These are phyloP conservation scores for Cubamyces sp. DNA, from an alignment of 768 basidiomycete genomes.

Conservation along the genomic window DNA sequence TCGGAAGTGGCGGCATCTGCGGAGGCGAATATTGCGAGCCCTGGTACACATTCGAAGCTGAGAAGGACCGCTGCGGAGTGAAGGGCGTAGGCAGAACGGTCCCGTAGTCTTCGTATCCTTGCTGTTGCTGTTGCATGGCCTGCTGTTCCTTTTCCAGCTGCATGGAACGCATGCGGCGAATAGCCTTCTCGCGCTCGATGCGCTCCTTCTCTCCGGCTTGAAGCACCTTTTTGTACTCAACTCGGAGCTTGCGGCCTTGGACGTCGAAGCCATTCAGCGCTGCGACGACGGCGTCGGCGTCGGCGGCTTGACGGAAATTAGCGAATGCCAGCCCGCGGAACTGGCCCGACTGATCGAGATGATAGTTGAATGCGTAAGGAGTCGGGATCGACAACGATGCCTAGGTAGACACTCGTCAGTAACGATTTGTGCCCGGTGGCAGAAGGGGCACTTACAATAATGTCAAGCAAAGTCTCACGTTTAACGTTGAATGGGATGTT, in stretches of 20 bases:
- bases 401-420: constrained; percentile 43
- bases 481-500: constrained; percentile 99
- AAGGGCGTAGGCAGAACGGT: constrained; percentile 58
- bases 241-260: constrained; percentile 94
- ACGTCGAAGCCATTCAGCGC: constrained; percentile 97
- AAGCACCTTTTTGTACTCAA: constrained; percentile 99
- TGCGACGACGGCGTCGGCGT: constrained; percentile 94
- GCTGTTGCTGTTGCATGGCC: constrained; percentile 46
- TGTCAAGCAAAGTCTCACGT: constrained; percentile 93
- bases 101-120: constrained; percentile 74
- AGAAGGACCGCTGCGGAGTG: constrained; percentile 76
- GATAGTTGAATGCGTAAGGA: constrained; percentile 99
- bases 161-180: constrained; percentile 97
- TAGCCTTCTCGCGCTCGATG: constrained; percentile 97
- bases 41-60: constrained; percentile 61
- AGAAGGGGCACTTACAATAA: constrained; percentile 72
- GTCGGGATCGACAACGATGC: constrained; percentile 92
- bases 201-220: constrained; percentile 99
- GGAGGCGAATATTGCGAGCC: constrained; percentile 71
- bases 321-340: constrained; percentile 99
- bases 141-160: constrained; percentile 86
- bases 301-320: constrained; percentile 89
- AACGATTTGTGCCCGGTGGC: not conserved
- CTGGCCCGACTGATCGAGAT: constrained; percentile 92
- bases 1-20: constrained; percentile 43